Evolutionary conservation across 306 rosid species (phyloP), one percentile per base, ranked within the genome.

Genomic region (Sophora flavescens): DNA sequence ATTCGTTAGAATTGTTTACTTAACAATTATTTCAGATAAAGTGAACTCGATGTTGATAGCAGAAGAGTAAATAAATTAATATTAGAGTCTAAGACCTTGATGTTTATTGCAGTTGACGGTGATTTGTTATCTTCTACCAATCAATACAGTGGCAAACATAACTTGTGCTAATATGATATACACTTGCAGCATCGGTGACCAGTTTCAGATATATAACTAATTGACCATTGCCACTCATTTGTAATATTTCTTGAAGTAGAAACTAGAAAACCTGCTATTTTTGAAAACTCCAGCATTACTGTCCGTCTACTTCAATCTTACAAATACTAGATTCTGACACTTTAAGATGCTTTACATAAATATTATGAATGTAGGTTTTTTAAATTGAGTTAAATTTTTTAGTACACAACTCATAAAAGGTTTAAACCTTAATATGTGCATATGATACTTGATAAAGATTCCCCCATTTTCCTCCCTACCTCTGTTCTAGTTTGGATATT

Each of bases 381-480:
- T 13, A 6, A 47, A 68, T 68, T 68, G 53, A 68, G 17, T 61
- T 1, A 1, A 33, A 5, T 38, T 16, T 66, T 71, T 73, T 44
- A 61, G 61, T 61, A 60, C 26, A 51, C 50, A 41, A 35, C 70
- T 38, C 39, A 28, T 10, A 0, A 56, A 56, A 35, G 26, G 56
- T 6, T 39, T 10, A 39, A 39, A 3, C 38, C 16, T 16, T 54
- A 52, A 13, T 51, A 52, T 28, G 10, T 14, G 4, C 60, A 41
- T 41, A 44, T 72, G 61, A 57, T 53, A 53, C 35, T 64, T 63
- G 26, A 63, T 72, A 10, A 78, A 41, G 12, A 6, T 66, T 62
- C 51, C 45, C 16, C 50, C 12, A 1, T 70, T 32, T 77, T 58
- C n/a, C 35, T 68, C 42, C 66, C 42, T 44, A 16, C 35, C 50